phyloP scores from a whole-genome alignment of 306 rosid species.

The Adenanthera pavonina region DNA sequence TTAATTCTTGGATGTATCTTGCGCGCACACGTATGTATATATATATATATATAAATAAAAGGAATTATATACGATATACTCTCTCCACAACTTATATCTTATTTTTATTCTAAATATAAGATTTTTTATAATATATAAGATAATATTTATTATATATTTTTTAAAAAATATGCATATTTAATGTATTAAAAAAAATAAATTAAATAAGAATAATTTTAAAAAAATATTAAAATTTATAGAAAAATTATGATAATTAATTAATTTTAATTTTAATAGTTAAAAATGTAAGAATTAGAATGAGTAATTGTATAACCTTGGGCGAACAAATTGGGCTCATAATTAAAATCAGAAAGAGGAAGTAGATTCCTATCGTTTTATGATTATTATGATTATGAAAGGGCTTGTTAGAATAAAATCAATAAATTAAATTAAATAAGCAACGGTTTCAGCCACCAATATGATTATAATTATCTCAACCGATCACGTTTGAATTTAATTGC shows the following conservation, averaged over 20 bases:
- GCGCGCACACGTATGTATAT: too few relatives aligned
- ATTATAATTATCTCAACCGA: neutral
- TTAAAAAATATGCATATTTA: too few relatives aligned
- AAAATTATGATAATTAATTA: too few relatives aligned
- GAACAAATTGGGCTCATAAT: slow-evolving; percentile 34
- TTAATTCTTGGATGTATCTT: slow-evolving; percentile 36
- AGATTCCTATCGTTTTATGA: slow-evolving; percentile 46
- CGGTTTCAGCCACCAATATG: slow-evolving; percentile 7
- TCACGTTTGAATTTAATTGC: slow-evolving; percentile 3
- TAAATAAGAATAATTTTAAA: too few relatives aligned
- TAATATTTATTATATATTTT: too few relatives aligned
- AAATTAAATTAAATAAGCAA: slow-evolving; percentile 27
- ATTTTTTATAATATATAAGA: too few relatives aligned
- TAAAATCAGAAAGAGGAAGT: slow-evolving; percentile 38
- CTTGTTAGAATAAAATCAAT: slow-evolving; percentile 30
- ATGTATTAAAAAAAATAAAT: too few relatives aligned
- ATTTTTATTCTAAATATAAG: too few relatives aligned
- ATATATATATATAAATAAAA: neutral
- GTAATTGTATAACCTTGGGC: slow-evolving; percentile 26
- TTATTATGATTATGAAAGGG: slow-evolving; percentile 35
- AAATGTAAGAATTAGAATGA: too few relatives aligned
- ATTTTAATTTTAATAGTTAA: too few relatives aligned
- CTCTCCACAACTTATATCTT: too few relatives aligned
- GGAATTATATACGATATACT: slow-evolving; percentile 22
- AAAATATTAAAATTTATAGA: too few relatives aligned